phyloP scores from a whole-genome alignment of 768 basidiomycete genomes.

The Thelephora aurantiotincta region DNA sequence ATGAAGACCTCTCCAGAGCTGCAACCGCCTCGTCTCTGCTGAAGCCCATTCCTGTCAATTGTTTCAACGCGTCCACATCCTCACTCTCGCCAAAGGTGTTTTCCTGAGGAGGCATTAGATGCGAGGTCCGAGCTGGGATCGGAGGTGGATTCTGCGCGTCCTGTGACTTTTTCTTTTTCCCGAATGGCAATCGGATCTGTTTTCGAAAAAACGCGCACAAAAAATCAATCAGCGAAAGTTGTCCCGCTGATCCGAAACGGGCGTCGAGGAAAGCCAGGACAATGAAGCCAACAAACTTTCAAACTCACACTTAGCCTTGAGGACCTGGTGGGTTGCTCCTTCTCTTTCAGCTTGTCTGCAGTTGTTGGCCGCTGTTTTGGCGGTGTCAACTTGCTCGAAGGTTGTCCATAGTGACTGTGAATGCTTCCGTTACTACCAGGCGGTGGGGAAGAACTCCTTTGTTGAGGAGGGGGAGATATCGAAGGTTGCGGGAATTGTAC shows the following conservation, averaged over 20 bases:
- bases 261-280: too few species aligned
- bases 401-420: constrained; percentile 18
- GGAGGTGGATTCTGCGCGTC: constrained; percentile 32
- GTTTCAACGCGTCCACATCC: constrained; percentile 65
- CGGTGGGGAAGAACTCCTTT: constrained; percentile 21
- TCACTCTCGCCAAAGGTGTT: constrained; percentile 46
- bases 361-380: constrained; percentile 46
- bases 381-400: constrained; percentile 41
- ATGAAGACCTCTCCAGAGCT: constrained; percentile 74
- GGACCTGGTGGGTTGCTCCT: constrained; percentile 35
- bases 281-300: background rate
- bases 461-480: background rate
- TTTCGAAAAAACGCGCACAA: constrained; percentile 4
- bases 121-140: constrained; percentile 18
- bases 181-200: constrained; percentile 70
- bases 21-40: constrained; percentile 65
- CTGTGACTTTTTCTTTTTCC: constrained; percentile 46
- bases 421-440: constrained; percentile 21
- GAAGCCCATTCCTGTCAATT: constrained; percentile 86
- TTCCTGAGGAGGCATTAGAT: constrained; percentile 25
- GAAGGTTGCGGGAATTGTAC: too few species aligned
- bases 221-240: background rate
- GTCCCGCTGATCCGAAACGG: too few species aligned
- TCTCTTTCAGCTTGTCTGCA: constrained; percentile 35
- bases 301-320: constrained; percentile 67